A percentile compares a stretch with the other conserved stretches of the same genome.
Conservation (phyloP, 345 rosid species). For the Rhodamnia argentea region DNA sequence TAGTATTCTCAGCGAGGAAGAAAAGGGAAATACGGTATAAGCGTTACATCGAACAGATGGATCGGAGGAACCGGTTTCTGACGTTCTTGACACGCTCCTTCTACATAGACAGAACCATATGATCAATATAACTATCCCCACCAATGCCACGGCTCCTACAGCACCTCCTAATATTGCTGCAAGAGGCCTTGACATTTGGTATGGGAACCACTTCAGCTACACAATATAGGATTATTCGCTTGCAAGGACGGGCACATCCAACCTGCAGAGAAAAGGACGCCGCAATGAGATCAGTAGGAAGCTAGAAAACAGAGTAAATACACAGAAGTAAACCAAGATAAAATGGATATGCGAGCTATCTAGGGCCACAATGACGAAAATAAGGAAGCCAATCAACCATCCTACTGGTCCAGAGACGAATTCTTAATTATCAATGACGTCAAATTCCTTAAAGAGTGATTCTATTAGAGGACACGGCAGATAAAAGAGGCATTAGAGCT, state of each 20-base stretch:
- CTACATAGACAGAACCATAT: slow-evolving; percentile 55
- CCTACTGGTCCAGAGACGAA: neutral
- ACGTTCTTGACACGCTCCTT: slow-evolving; percentile 43
- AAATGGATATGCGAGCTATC: neutral
- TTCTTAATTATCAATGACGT: neutral
- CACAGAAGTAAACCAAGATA: neutral
- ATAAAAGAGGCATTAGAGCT: neutral
- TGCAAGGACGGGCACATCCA: slow-evolving; percentile 14
- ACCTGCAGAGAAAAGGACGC: slow-evolving; percentile 30
- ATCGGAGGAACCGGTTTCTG: slow-evolving; percentile 87
- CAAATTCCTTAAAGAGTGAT: neutral
- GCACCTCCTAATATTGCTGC: slow-evolving; percentile 86
- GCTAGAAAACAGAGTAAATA: neutral
- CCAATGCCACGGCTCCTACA: slow-evolving; percentile 88
- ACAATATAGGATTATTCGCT: slow-evolving; percentile 13
- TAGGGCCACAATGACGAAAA: neutral
- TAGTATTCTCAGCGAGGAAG: neutral
- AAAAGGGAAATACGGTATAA: neutral
- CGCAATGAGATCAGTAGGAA: slow-evolving; percentile 6
- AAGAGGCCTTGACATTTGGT: slow-evolving; percentile 82
- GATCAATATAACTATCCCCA: slow-evolving; percentile 37
- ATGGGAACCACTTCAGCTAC: slow-evolving; percentile 39
- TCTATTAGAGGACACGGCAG: neutral
- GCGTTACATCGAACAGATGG: slow-evolving; percentile 56
- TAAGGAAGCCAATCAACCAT: neutral